A percentile compares a stretch with the other conserved stretches of the same genome.
phyloP scores from a whole-genome alignment of 2,329 filamentous ascomycete species.

The Penicillium sp. region DNA sequence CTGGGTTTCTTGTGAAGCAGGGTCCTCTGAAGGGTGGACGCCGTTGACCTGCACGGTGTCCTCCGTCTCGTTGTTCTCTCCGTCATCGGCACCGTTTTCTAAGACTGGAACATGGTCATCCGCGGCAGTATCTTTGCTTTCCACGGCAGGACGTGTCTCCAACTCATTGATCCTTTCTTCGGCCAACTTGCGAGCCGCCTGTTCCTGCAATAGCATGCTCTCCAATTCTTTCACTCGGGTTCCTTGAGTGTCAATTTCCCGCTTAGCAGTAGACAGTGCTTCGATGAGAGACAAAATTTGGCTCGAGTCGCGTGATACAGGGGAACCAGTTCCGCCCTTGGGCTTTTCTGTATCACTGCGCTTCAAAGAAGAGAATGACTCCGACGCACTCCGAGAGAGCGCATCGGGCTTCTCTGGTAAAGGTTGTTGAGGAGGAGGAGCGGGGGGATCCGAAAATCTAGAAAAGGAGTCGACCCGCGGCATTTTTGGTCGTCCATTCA shows the following conservation, averaged over 20 bases:
- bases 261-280: constrained; percentile 78
- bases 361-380: constrained; percentile 62
- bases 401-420: constrained; percentile 89
- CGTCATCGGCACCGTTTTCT: constrained; percentile 12
- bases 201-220: constrained; percentile 73
- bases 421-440: constrained; percentile 89
- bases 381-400: constrained; percentile 44
- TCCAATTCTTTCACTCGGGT: constrained; percentile 80
- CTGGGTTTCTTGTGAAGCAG: constrained; percentile 13
- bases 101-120: constrained; percentile 50
- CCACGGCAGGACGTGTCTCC: constrained; percentile 57
- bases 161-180: constrained; percentile 78
- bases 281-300: constrained; percentile 85
- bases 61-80: constrained; percentile 3
- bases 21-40: constrained; percentile 6
- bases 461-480: constrained; percentile 73
- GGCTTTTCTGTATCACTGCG: constrained; percentile 74
- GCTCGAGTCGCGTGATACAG: constrained; percentile 58
- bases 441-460: constrained; percentile 88
- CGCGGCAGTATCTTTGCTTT: constrained; percentile 45
- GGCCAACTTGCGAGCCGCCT: constrained; percentile 76
- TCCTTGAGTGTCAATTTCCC: constrained; percentile 82
- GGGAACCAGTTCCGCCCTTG: constrained; percentile 53
- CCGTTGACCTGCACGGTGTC: constrained; percentile 12
- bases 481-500: constrained; percentile 50